Evolutionary conservation across 495 filamentous ascomycete genomes (phyloP).

Genomic region (Neurospora sp.): DNA sequence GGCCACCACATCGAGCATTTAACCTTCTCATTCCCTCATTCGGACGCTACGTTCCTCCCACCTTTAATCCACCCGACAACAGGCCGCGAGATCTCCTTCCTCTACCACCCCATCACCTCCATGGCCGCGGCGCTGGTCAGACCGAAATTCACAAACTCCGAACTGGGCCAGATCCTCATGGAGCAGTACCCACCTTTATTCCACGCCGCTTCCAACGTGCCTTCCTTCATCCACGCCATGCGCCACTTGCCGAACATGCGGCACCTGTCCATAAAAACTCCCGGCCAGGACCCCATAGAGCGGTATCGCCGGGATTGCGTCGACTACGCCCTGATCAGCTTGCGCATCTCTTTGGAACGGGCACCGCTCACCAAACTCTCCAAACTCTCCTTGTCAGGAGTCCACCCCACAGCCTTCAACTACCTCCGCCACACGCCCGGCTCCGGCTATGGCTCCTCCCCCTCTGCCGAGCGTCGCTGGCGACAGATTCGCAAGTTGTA

Average conservation of each 20-base stretch:
- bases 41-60: conserved; percentile 59
- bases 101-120: conserved; percentile 59
- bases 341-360: conserved; percentile 66
- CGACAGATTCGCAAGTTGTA: conserved; percentile 57
- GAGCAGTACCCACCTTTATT: conserved; percentile 74
- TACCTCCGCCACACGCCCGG: conserved; percentile 56
- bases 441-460: conserved; percentile 49
- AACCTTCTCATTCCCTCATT: conserved; percentile 60
- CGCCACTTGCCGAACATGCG: conserved; percentile 49
- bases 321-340: conserved; percentile 71
- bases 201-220: conserved; percentile 73
- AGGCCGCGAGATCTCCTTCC: conserved; percentile 61
- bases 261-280: conserved; percentile 60
- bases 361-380: conserved; percentile 47
- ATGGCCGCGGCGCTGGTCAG: conserved; percentile 33
- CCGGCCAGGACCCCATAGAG: conserved; percentile 54
- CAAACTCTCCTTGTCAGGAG: conserved; percentile 51
- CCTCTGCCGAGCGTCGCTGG: conserved; percentile 55
- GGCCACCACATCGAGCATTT: conserved; percentile 61
- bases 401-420: conserved; percentile 58
- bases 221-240: conserved; percentile 64
- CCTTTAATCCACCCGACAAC: conserved; percentile 60
- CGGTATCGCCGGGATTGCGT: conserved; percentile 63
- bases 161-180: conserved; percentile 59
- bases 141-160: conserved; percentile 54